phyloP scores from a whole-genome alignment of 2,329 filamentous ascomycete species.

The Didymella pomorum region DNA sequence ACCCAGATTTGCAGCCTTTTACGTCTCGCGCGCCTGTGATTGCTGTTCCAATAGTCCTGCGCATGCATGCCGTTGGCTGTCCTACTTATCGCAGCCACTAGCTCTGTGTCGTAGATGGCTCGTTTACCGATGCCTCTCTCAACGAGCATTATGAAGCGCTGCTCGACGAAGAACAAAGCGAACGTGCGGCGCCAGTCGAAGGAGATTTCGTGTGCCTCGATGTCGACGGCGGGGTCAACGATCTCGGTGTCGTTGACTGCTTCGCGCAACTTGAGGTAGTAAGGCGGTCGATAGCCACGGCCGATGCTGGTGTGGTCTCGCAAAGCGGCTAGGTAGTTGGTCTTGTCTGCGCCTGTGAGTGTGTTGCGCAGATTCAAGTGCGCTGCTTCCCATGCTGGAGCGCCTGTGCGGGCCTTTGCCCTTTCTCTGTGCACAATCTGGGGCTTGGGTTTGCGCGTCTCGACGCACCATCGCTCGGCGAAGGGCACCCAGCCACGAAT shows the following conservation, averaged over 20 bases:
- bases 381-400: conserved; percentile 26
- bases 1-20: conserved; percentile 28
- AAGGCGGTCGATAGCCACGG: conserved; percentile 31
- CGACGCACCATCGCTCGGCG: conserved; percentile 27
- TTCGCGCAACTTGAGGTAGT: conserved; percentile 25
- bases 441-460: conserved; percentile 19
- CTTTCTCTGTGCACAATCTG: conserved; percentile 14
- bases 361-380: conserved; percentile 18
- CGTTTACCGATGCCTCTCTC: neutral
- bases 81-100: conserved; percentile 11
- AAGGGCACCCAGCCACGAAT: conserved; percentile 34
- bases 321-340: conserved; percentile 17
- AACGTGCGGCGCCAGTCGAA: conserved; percentile 30
- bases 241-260: conserved; percentile 29
- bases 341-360: conserved; percentile 14
- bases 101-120: conserved; percentile 22
- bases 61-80: conserved; percentile 2
- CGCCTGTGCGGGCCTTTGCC: conserved; percentile 7
- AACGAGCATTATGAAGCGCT: conserved; percentile 19
- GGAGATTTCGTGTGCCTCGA: conserved; percentile 24
- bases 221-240: conserved; percentile 25
- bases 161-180: conserved; percentile 28
- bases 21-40: conserved; percentile 20
- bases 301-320: conserved; percentile 26
- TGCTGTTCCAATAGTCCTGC: conserved; percentile 9